Conservation (phyloP, 176 grass and related monocot species). For the Carex pumila region DNA sequence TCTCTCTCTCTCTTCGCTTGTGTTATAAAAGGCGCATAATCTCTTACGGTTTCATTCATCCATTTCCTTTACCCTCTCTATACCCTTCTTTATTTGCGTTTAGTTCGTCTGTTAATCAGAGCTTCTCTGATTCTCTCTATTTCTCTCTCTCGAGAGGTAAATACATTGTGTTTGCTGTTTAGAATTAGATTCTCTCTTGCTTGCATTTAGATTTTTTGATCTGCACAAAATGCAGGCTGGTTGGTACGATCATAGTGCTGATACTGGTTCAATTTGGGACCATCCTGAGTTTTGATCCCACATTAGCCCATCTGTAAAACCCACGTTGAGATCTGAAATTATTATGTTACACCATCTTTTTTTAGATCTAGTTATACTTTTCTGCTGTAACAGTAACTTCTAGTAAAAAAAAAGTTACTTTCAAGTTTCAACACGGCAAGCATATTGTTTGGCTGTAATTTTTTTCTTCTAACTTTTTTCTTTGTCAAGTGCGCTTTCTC, state of each 20-base stretch:
- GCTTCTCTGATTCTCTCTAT: neutral
- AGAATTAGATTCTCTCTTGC: neutral
- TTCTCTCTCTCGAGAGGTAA: neutral
- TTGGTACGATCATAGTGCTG: neutral
- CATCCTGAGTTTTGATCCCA: conserved; percentile 2
- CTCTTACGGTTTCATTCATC: conserved; percentile 12
- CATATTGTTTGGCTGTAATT: neutral
- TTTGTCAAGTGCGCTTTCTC: neutral
- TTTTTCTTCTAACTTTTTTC: neutral
- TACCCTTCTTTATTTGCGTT: conserved; percentile 5
- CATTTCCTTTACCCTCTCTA: neutral
- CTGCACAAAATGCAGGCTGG: neutral
- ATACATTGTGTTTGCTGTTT: neutral
- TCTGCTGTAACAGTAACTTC: neutral
- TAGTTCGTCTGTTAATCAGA: neutral
- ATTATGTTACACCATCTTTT: neutral
- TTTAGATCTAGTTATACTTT: neutral
- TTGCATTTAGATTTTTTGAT: neutral
- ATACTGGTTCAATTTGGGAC: neutral
- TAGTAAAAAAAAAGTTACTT: neutral
- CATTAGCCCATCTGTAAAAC: neutral
- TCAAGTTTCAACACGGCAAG: neutral
- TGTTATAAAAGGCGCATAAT: conserved; percentile 14
- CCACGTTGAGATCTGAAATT: neutral
- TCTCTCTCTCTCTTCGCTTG: neutral